Percentiles rank a stretch among this genome's conserved stretches.
These are phyloP conservation scores for Aureobasidium subglaciale DNA, from an alignment of 2,329 filamentous ascomycete genomes.

Conservation along the genomic window DNA sequence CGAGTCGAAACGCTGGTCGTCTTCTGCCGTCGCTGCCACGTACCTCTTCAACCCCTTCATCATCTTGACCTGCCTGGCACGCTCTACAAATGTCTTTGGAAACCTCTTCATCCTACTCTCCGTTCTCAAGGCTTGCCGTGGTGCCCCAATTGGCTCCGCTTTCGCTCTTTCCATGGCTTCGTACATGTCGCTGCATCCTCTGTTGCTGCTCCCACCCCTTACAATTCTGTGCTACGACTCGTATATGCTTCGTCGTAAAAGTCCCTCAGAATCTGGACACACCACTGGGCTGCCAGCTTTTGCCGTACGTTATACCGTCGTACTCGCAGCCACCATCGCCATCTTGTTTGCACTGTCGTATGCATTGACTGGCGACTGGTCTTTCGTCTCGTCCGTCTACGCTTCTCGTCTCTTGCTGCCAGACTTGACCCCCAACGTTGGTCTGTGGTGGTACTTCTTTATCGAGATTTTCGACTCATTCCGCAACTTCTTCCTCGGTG, in stretches of 20 bases:
- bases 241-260: conserved; percentile 17
- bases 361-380: conserved; percentile 71
- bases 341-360: conserved; percentile 65
- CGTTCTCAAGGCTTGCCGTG: conserved; percentile 70
- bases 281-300: too few relatives aligned
- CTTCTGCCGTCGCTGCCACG: conserved; percentile 70
- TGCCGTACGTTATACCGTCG: conserved; percentile 45
- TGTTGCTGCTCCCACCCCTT: conserved; percentile 77
- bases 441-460: conserved; percentile 99
- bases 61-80: conserved; percentile 80
- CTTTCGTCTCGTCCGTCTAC: conserved; percentile 83
- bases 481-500: conserved; percentile 89
- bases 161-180: conserved; percentile 79
- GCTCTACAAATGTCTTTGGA: conserved; percentile 82
- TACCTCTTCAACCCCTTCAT: conserved; percentile 95
- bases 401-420: conserved; percentile 85
- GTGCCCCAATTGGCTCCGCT: conserved; percentile 65
- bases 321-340: conserved; percentile 50
- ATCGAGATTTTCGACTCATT: conserved; percentile 99
- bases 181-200: conserved; percentile 87
- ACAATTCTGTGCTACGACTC: conserved; percentile 70
- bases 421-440: conserved; percentile 89
- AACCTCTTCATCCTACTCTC: conserved; percentile 82
- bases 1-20: conserved; percentile 66
- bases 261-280: neutral